These are phyloP conservation scores for Colletotrichum camelliae DNA, from an alignment of 2,329 filamentous ascomycete species.

Conservation along the genomic window DNA sequence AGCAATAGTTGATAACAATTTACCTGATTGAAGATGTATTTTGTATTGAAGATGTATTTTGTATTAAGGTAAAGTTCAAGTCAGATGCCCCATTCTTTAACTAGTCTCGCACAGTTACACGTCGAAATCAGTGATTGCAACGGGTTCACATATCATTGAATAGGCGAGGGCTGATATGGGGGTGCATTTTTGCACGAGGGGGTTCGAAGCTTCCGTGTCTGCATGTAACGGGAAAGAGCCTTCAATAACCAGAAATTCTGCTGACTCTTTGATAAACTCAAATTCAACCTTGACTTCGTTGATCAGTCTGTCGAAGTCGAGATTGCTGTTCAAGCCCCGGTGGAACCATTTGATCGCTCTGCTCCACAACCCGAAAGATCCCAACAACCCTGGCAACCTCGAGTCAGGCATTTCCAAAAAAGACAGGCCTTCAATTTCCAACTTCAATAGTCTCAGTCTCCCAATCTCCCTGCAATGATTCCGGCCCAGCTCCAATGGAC, in stretches of 20 bases:
- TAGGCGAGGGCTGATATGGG: neutral
- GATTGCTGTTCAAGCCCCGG: neutral
- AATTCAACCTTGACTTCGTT: neutral
- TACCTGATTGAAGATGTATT: neutral
- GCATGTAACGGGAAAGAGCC: neutral
- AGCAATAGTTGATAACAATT: neutral
- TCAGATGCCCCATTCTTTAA: neutral
- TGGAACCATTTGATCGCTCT: neutral
- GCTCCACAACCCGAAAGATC: neutral
- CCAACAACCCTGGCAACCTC: neutral
- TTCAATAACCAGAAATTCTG: neutral
- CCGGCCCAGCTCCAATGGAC: neutral
- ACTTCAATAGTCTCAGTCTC: slow-evolving; percentile 7
- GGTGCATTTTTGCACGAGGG: neutral
- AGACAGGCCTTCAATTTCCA: neutral
- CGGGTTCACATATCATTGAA: too few relatives aligned
- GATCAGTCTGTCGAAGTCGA: neutral
- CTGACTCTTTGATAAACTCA: fast-evolving
- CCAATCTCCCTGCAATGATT: neutral
- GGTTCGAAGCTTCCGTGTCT: neutral
- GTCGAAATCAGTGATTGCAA: neutral
- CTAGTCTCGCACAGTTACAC: neutral
- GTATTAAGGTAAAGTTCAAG: neutral
- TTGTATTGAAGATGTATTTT: too few relatives aligned
- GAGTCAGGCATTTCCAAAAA: neutral